These are phyloP conservation scores for Cornus florida DNA, from an alignment of 148 eudicot genomes.

Conservation along the genomic window DNA sequence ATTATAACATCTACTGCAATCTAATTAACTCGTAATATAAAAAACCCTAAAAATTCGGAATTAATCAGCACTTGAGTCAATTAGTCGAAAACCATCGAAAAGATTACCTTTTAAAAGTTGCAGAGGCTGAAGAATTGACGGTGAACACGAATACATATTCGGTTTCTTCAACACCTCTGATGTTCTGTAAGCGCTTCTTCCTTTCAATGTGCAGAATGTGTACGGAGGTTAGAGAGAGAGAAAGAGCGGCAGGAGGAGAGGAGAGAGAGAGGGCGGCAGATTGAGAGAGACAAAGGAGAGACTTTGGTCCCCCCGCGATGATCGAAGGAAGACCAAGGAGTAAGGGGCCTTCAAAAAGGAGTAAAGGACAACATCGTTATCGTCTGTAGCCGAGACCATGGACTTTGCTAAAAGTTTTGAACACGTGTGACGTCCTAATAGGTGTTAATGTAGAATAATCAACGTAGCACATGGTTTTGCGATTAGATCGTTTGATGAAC, in stretches of 20 bases:
- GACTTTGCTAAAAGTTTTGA: not conserved
- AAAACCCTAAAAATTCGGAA: not conserved
- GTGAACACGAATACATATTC: not conserved
- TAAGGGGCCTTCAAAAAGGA: not conserved
- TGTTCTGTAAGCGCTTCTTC: not conserved
- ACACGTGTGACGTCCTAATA: not conserved
- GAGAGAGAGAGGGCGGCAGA: not conserved
- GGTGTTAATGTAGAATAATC: too few relatives aligned
- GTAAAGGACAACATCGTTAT: not conserved
- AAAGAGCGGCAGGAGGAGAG: not conserved
- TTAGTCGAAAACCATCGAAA: too few relatives aligned
- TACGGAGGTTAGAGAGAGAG: not conserved
- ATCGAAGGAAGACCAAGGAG: not conserved
- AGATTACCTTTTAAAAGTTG: not conserved
- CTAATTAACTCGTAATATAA: not conserved
- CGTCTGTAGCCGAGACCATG: not conserved
- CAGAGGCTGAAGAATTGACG: conserved; percentile 7
- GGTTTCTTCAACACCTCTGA: not conserved
- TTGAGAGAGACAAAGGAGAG: not conserved
- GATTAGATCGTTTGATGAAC: too few relatives aligned
- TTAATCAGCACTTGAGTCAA: not conserved
- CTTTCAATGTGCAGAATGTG: not conserved
- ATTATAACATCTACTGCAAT: not conserved
- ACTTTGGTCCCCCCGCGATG: conserved; percentile 5
- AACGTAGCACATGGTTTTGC: too few relatives aligned